Evolutionary conservation across 352 stramenopile species (phyloP), one percentile per base, ranked within the genome.

Genomic region (Phytophthora fragariaefolia): DNA sequence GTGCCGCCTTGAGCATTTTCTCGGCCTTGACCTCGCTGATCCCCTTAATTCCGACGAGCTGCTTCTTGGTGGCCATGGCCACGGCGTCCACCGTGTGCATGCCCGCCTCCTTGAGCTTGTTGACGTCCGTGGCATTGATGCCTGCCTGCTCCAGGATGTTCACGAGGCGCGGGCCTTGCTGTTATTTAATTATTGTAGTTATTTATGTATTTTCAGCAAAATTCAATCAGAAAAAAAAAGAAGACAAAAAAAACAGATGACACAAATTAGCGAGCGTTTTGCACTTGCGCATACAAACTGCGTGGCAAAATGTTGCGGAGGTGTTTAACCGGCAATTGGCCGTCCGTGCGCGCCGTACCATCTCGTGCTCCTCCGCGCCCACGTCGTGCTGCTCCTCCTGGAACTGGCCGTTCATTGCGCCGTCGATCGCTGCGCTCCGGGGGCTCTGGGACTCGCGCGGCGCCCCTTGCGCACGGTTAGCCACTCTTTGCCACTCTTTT

Each of bases 1-100:
- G 94, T 13, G 96, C 94, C 15, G 97, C 94, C 55, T 99, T 98
- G 65, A 99, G 98, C 60, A 99, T 96, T 71, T 99, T 99, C 10
- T 97, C 76, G 1, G 98, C 98, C 67, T 99, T 99, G 42, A 98
- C 96, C 80, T 99, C 98, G 36, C 96, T 99, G 63, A 99, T 99
- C 18, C 98, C 98, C 59, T 99, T 99, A 55, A 99, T 98, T 26
- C 96, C 83, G 17, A 97, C 90, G n/a, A 99, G 86, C 73, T 98
- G 97, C 48, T 97, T 97, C 70, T 98, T 95, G 0, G 98, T 99
- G 13, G 97, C 89, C 87, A 99, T 98, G 4, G 97, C 97, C 56
- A 99, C 96, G 23, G 97, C 95, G 79, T 99, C 97, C 15, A 99
- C 92, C 4, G 98, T 99, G 82, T 99, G 92, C 85, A 98, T 99